A percentile compares a stretch with the other conserved stretches of the same genome.
Conservation (phyloP, 1,139 yeast genomes). For the Candida frijolesensis region DNA sequence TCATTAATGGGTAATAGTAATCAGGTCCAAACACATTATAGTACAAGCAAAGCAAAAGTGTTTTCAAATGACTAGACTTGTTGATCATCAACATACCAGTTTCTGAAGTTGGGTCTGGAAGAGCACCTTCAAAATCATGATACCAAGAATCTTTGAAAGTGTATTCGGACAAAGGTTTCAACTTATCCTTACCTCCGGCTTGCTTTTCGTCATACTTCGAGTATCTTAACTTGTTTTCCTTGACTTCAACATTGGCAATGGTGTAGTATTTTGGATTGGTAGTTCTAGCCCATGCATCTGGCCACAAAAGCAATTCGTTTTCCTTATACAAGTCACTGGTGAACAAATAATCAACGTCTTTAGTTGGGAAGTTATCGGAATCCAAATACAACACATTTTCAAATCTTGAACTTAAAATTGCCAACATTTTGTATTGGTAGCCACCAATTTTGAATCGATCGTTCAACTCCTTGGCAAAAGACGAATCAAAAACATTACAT, state of each 20-base stretch:
- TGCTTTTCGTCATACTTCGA: slow-evolving; percentile 33
- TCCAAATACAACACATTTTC: slow-evolving; percentile 64
- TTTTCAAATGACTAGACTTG: slow-evolving; percentile 51
- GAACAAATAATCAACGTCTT: slow-evolving; percentile 53
- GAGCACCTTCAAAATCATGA: slow-evolving; percentile 59
- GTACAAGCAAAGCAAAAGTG: slow-evolving; percentile 55
- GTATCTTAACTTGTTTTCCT: slow-evolving; percentile 39
- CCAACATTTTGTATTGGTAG: slow-evolving; percentile 64
- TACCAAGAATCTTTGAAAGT: slow-evolving; percentile 38
- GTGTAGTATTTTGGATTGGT: slow-evolving; percentile 50
- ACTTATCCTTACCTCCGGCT: slow-evolving; percentile 23
- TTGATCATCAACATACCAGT: slow-evolving; percentile 63
- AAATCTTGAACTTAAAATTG: slow-evolving; percentile 59
- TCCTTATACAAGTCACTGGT: slow-evolving; percentile 39
- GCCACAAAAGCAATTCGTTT: slow-evolving; percentile 53
- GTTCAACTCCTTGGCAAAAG: slow-evolving; percentile 25
- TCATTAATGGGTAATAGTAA: slow-evolving; percentile 58
- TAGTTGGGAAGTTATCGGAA: slow-evolving; percentile 66
- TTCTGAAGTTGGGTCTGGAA: slow-evolving; percentile 67
- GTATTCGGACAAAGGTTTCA: slow-evolving; percentile 32
- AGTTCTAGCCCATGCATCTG: slow-evolving; percentile 54
- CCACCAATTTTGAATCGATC: slow-evolving; percentile 47
- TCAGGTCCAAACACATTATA: slow-evolving; percentile 58
- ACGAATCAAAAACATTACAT: slow-evolving; percentile 51
- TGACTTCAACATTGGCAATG: slow-evolving; percentile 43